Base-by-base conservation (phyloP, 2,329 filamentous ascomycete genomes). In the Fusarium paranaense region DNA sequence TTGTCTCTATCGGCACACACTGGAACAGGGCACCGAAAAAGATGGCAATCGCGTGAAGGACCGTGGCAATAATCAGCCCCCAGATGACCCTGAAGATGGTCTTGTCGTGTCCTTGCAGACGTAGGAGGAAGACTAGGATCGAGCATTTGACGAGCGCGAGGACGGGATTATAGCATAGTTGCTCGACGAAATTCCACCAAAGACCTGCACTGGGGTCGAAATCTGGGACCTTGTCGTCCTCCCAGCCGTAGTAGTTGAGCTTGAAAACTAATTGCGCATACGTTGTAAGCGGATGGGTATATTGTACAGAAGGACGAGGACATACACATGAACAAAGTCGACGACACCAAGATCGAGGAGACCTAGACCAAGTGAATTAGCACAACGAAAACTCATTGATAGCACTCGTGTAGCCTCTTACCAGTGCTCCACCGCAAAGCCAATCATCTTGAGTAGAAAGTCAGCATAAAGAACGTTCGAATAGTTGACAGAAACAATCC, bases 131-230 rank as follows among this genome's bases (percentile, higher is more conserved):
- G 10, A 86, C 70, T 7, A 87, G 79, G 27, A 86, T 79, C 1
- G 85, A 86, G 14, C 81, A 80, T 66, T 87, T 87, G 66, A 86
- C 84, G 11, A 86, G 78, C 30, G 84, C 83, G 3, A 87, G 73
- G 33, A 86, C 82, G 1, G 85, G 85, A 50, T 85, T 86, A 76
- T 87, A 86, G 2, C 83, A 77, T 38, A 85, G 75, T 27, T 86
- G 82, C 38, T 82, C 82, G 16, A 83, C 72, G 42, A 83, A 86
- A 74, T 82, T 83, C 80, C 80, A 84, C 74, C 79, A 76, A 35
- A 76, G 72, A 1, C 75, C 78, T 10, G 76, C 62, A 1, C 38
- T 64, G 11, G 76, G 65, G 16, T 77, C 45, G 6, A 70, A 69
- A 5, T 77, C 66, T 1, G 75, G 78, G 5, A 79, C 67, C 14